Evolutionary conservation across 2,329 filamentous ascomycete species (phyloP).

Genomic region (Ascochyta lentis): DNA sequence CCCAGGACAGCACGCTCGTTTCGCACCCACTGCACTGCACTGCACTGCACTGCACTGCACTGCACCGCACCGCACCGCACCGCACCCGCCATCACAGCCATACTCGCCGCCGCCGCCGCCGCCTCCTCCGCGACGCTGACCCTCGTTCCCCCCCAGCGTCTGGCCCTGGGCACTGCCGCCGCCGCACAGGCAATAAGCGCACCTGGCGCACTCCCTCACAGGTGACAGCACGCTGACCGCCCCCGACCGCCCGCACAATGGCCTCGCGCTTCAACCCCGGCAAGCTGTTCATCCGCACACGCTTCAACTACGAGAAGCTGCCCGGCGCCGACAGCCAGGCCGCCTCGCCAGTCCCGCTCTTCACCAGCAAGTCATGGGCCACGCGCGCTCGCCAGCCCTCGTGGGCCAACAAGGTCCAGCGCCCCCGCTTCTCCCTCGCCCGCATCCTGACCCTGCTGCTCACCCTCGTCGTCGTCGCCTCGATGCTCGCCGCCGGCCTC

Average conservation of each 20-base stretch:
- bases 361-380: conserved; percentile 47
- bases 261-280: conserved; percentile 53
- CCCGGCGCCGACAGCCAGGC: conserved; percentile 51
- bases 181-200: conserved; percentile 45
- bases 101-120: conserved; percentile 6
- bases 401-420: conserved; percentile 50
- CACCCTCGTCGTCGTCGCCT: conserved; percentile 49
- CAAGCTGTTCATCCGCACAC: conserved; percentile 52
- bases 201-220: conserved; percentile 14
- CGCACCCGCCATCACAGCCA: no score
- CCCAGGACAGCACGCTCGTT: conserved; percentile 40
- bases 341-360: conserved; percentile 50
- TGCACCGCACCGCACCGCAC: no score
- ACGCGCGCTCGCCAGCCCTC: conserved; percentile 43
- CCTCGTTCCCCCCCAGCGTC: conserved; percentile 6
- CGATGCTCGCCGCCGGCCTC: conserved; percentile 52
- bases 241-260: conserved; percentile 30
- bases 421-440: conserved; percentile 51
- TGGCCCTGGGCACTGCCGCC: conserved; percentile 16
- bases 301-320: conserved; percentile 56
- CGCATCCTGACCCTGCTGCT: conserved; percentile 52
- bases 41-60: no score
- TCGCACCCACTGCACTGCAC: conserved; percentile 19
- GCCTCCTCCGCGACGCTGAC: conserved; percentile 7
- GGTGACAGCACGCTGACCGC: conserved; percentile 2